These are phyloP conservation scores for Paraconiothyrium sp. DNA, from an alignment of 2,329 filamentous ascomycete genomes.

Conservation along the genomic window DNA sequence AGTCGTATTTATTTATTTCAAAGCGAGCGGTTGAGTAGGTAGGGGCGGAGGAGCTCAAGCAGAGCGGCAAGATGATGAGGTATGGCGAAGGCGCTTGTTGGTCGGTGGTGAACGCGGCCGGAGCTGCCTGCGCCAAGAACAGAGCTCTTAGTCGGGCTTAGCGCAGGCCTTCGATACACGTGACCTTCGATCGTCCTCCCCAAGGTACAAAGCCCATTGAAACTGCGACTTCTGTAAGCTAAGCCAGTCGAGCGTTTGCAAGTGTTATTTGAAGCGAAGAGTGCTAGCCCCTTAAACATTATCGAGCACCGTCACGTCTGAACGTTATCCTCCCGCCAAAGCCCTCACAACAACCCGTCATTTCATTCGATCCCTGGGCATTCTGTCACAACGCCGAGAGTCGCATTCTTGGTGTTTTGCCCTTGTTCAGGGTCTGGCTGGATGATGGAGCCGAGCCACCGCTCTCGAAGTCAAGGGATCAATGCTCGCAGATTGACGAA, in stretches of 20 bases:
- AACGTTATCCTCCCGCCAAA: neutral
- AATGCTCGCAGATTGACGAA: neutral
- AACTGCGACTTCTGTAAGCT: neutral
- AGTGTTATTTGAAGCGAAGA: neutral
- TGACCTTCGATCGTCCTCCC: neutral
- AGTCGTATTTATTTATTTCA: neutral
- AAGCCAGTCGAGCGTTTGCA: neutral
- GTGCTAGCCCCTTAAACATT: neutral
- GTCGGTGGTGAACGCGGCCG: slow-evolving; percentile 24
- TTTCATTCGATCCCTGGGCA: neutral
- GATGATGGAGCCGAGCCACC: neutral
- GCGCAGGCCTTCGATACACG: neutral
- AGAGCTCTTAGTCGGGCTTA: slow-evolving; percentile 3
- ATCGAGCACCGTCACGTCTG: neutral
- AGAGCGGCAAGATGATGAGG: slow-evolving; percentile 5
- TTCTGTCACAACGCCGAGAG: neutral
- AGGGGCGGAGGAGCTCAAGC: neutral
- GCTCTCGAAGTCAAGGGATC: neutral
- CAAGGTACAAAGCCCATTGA: neutral
- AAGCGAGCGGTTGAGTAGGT: neutral
- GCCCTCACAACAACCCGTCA: neutral
- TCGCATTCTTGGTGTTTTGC: slow-evolving; percentile 1
- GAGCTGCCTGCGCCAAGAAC: slow-evolving; percentile 25
- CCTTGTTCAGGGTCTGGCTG: slow-evolving; percentile 2
- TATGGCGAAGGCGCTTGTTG: slow-evolving; percentile 1